Evolutionary conservation across 495 filamentous ascomycete genomes (phyloP).

Genomic region (Friedmanniomyces endolithicus): DNA sequence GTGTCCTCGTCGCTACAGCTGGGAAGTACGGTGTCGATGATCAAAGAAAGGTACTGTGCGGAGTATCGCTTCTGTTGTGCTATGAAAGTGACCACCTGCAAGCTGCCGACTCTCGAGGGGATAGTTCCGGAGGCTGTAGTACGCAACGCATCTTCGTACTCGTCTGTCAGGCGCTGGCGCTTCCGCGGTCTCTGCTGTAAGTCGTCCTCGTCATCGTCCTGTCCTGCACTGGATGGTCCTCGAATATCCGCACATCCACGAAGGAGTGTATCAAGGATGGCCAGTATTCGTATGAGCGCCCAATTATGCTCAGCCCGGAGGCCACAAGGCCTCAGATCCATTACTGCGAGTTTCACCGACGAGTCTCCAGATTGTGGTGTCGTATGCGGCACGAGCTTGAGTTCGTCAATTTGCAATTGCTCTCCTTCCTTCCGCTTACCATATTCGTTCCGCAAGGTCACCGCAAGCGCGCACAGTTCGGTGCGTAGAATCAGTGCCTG

Average conservation of each 20-base stretch:
- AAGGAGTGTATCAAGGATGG: conserved; percentile 37
- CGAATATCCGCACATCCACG: background rate
- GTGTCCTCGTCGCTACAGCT: conserved; percentile 46
- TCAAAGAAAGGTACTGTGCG: conserved; percentile 30
- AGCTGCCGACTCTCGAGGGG: conserved; percentile 28
- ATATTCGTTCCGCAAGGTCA: conserved; percentile 20
- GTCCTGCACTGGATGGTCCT: background rate
- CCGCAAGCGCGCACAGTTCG: conserved; percentile 28
- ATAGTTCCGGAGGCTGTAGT: background rate
- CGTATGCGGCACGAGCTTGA: background rate
- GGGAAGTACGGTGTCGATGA: conserved; percentile 38
- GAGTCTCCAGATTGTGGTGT: background rate
- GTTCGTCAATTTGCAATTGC: conserved; percentile 16
- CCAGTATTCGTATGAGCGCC: conserved; percentile 40
- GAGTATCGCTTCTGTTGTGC: conserved; percentile 34
- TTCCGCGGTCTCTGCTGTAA: conserved; percentile 8
- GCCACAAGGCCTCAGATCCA: conserved; percentile 29
- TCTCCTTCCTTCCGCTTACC: conserved; percentile 14
- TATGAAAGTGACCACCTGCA: conserved; percentile 73
- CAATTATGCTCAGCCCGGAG: conserved; percentile 40
- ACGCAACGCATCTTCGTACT: conserved; percentile 1
- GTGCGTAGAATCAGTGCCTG: conserved; percentile 20
- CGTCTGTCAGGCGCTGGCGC: conserved; percentile 7
- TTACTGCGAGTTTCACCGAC: conserved; percentile 22
- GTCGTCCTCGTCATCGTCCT: background rate